phyloP scores from a whole-genome alignment of 1,284 basidiomycete genomes.

The Mixia osmundae region DNA sequence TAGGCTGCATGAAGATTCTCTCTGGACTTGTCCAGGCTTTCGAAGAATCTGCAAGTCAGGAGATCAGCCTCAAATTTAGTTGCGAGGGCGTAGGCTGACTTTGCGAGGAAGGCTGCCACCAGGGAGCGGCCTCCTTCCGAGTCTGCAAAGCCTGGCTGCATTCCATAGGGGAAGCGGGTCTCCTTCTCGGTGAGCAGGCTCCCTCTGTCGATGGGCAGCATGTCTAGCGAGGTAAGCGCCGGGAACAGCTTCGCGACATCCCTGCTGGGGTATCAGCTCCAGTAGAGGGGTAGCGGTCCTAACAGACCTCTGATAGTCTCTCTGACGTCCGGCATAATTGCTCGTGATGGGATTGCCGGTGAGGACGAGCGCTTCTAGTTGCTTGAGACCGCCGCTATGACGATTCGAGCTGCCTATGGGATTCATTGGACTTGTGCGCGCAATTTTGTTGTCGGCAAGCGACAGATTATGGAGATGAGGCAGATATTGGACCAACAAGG shows the following conservation, averaged over 20 bases:
- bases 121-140: constrained; percentile 35
- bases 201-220: constrained; percentile 33
- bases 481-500: constrained; percentile 37
- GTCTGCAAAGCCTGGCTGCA: constrained; percentile 49
- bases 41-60: constrained; percentile 41
- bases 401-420: constrained; percentile 25
- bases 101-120: constrained; percentile 44
- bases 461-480: constrained; percentile 57
- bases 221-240: constrained; percentile 45
- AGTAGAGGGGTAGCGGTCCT: constrained; percentile 11
- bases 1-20: constrained; percentile 46
- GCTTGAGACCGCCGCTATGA: too few species aligned
- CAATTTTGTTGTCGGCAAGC: constrained; percentile 43
- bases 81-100: constrained; percentile 28
- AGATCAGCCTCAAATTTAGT: constrained; percentile 1
- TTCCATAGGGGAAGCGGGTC: too few species aligned
- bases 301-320: constrained; percentile 40
- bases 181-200: too few species aligned
- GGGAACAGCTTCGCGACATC: constrained; percentile 46
- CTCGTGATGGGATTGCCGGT: constrained; percentile 57
- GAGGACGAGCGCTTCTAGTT: constrained; percentile 51
- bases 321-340: constrained; percentile 37
- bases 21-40: constrained; percentile 55
- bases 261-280: constrained; percentile 26
- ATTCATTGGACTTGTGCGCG: constrained; percentile 5